Conservation (phyloP, 257 asterid species). For the Thymus quinquecostatus region DNA sequence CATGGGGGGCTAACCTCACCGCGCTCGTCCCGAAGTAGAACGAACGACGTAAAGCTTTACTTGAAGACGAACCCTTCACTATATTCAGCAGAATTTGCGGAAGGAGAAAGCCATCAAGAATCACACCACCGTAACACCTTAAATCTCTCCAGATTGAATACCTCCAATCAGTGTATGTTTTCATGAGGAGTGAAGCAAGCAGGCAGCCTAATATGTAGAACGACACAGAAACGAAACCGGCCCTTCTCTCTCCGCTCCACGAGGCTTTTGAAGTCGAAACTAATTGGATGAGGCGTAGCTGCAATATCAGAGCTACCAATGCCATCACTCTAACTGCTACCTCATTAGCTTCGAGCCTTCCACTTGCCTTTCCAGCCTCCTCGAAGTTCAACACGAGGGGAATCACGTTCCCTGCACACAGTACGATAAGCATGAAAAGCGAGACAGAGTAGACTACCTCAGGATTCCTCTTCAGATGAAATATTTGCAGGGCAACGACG, state of each 20-base stretch:
- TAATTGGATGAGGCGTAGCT: slow-evolving; percentile 57
- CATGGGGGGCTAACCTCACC: slow-evolving; percentile 65
- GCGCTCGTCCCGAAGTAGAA: slow-evolving; percentile 66
- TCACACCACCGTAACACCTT: slow-evolving; percentile 68
- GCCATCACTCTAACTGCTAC: slow-evolving; percentile 58
- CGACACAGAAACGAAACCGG: slow-evolving; percentile 33
- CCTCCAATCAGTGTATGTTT: slow-evolving; percentile 1
- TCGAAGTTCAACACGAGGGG: slow-evolving; percentile 70
- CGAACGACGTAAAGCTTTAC: slow-evolving; percentile 46
- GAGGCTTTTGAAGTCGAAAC: slow-evolving; percentile 52
- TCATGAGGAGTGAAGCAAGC: slow-evolving; percentile 42
- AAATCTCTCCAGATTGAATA: slow-evolving; percentile 49
- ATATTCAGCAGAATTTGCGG: slow-evolving; percentile 68
- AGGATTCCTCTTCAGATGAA: slow-evolving; percentile 55
- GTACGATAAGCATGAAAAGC: slow-evolving; percentile 55
- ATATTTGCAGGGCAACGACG: slow-evolving; percentile 48
- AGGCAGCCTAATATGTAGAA: slow-evolving; percentile 54
- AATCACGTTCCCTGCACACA: slow-evolving; percentile 57
- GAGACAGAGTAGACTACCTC: slow-evolving; percentile 52
- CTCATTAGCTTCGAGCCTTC: slow-evolving; percentile 67
- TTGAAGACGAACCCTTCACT: slow-evolving; percentile 41
- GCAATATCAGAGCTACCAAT: slow-evolving; percentile 58
- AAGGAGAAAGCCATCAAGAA: slow-evolving; percentile 74
- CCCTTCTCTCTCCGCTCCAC: slow-evolving; percentile 44
- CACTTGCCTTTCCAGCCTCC: slow-evolving; percentile 31